Evolutionary conservation across 441 rosid genomes (phyloP).

Genomic region (Jatropha podagrica): DNA sequence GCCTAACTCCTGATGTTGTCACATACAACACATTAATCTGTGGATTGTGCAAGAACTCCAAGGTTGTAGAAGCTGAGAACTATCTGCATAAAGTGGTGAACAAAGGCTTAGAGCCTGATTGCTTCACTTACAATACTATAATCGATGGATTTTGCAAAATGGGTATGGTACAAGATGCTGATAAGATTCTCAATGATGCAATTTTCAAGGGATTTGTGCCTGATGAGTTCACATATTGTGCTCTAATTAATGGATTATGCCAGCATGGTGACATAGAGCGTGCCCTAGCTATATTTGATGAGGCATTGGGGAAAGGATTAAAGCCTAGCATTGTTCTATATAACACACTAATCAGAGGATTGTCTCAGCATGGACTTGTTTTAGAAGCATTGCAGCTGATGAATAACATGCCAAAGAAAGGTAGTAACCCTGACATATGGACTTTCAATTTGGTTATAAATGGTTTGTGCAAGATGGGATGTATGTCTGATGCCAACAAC

Average conservation of each 20-base stretch:
- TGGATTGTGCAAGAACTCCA: constrained; percentile 71
- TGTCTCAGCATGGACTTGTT: constrained; percentile 76
- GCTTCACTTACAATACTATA: constrained; percentile 71
- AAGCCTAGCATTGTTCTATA: constrained; percentile 59
- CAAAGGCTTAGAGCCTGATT: constrained; percentile 74
- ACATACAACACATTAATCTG: constrained; percentile 78
- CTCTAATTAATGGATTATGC: neutral
- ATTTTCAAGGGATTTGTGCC: constrained; percentile 78
- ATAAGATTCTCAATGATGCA: constrained; percentile 64
- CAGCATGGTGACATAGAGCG: constrained; percentile 38
- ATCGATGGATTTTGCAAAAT: constrained; percentile 75
- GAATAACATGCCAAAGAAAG: constrained; percentile 66
- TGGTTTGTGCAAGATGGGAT: constrained; percentile 95
- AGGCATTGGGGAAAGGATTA: constrained; percentile 58
- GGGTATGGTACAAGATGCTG: constrained; percentile 68
- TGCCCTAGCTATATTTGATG: constrained; percentile 66
- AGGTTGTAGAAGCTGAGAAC: constrained; percentile 67
- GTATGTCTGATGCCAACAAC: constrained; percentile 73
- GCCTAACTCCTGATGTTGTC: constrained; percentile 73
- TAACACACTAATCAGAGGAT: constrained; percentile 71
- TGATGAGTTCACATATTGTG: constrained; percentile 63
- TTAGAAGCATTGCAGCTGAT: constrained; percentile 71
- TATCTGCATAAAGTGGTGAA: constrained; percentile 82
- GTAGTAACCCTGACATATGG: constrained; percentile 66
- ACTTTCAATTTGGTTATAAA: constrained; percentile 78